Percentiles rank a stretch among this genome's conserved stretches.
phyloP scores from a whole-genome alignment of 106 monocot genomes.

The Triglochin maritima region DNA sequence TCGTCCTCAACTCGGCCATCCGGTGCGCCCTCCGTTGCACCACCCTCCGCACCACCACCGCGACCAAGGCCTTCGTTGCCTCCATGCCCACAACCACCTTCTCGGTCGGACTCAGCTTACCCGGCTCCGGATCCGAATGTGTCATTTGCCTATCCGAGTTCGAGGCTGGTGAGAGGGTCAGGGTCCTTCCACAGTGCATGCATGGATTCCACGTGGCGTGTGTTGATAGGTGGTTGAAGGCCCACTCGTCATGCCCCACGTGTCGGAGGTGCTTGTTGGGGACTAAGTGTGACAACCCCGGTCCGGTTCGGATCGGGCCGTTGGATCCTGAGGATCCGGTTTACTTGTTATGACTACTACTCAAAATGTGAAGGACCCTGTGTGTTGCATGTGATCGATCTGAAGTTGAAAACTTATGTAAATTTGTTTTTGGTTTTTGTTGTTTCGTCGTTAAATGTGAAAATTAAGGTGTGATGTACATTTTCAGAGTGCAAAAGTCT shows the following conservation, averaged over 20 bases:
- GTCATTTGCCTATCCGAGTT: conserved; percentile 52
- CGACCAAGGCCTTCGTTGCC: no score
- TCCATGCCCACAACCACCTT: conserved; percentile 28
- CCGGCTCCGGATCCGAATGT: conserved; percentile 33
- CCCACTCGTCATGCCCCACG: conserved; percentile 12
- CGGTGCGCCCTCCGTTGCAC: conserved; percentile 30
- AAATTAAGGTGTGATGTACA: no score
- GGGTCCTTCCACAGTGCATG: conserved; percentile 41
- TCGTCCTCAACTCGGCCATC: conserved; percentile 40
- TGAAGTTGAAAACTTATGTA: neutral
- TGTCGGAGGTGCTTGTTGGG: conserved; percentile 3
- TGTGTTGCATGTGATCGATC: neutral
- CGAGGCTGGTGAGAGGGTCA: conserved; percentile 21
- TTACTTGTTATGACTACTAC: neutral
- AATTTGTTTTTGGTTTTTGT: neutral
- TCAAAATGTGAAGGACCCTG: no score
- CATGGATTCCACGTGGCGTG: conserved; percentile 53
- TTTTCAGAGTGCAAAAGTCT: no score
- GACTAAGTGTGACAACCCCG: neutral
- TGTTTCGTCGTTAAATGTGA: neutral
- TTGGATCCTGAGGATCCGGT: conserved; percentile 3
- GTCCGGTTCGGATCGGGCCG: neutral
- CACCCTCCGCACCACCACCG: neutral
- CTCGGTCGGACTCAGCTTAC: conserved; percentile 18
- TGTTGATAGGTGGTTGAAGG: conserved; percentile 42